These are phyloP conservation scores for Phoma sp. DNA, from an alignment of 2,329 filamentous ascomycete genomes.

Conservation along the genomic window DNA sequence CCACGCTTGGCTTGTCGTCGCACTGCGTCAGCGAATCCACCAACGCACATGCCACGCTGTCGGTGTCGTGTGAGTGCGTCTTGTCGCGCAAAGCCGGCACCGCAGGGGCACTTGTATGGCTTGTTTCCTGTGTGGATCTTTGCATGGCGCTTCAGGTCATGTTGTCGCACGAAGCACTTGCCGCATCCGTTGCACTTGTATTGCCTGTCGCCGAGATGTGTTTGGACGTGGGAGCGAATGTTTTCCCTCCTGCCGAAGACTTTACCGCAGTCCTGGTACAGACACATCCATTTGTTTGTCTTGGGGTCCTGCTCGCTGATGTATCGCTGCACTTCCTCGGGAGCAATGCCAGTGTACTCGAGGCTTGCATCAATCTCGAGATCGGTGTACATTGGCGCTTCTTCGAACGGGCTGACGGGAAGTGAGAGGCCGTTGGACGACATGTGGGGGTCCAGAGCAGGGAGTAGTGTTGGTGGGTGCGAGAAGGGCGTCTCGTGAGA, in stretches of 20 bases:
- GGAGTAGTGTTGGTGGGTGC: constrained; percentile 37
- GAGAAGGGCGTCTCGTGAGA: constrained; percentile 41
- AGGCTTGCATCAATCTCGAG: constrained; percentile 66
- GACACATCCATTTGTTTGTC: constrained; percentile 56
- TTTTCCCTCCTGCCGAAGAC: constrained; percentile 97
- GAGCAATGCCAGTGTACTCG: constrained; percentile 81
- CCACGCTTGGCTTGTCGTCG: constrained; percentile 72
- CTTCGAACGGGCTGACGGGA: constrained; percentile 26
- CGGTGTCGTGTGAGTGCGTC: constrained; percentile 93
- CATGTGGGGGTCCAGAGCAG: constrained; percentile 31
- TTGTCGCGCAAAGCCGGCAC: constrained; percentile 92
- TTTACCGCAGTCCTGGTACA: constrained; percentile 77
- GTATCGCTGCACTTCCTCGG: constrained; percentile 70
- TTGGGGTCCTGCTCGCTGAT: constrained; percentile 55
- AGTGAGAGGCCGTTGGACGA: constrained; percentile 23
- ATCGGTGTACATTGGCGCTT: constrained; percentile 44
- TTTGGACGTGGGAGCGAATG: constrained; percentile 98
- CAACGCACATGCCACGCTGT: constrained; percentile 95
- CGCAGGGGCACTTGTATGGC: constrained; percentile 92
- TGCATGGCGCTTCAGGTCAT: constrained; percentile 94
- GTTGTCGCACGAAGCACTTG: constrained; percentile 95
- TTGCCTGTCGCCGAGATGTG: constrained; percentile 93
- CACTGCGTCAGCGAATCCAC: constrained; percentile 83
- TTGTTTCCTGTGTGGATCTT: constrained; percentile 98
- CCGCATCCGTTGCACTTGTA: constrained; percentile 92